These are phyloP conservation scores for Diophrys sp. DNA, from an alignment of 73 alveolate genomes.

Conservation along the genomic window DNA sequence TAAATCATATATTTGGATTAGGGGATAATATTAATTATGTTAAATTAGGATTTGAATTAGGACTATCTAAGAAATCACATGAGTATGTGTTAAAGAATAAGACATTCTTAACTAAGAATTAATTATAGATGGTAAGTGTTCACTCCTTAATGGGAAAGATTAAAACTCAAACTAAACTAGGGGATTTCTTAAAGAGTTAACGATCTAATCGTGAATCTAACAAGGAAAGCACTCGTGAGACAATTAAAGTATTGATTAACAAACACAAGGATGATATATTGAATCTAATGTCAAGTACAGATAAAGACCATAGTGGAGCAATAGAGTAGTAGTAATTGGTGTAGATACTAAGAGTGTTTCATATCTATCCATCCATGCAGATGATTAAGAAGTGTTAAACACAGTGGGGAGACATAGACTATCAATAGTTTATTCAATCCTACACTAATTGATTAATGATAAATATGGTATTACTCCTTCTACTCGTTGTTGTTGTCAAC, in stretches of 20 bases:
- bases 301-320: not conserved
- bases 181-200: not conserved
- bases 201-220: not conserved
- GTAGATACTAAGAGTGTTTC: not conserved
- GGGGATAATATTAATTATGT: slow-evolving; percentile 26
- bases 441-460: too few species aligned
- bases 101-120: not conserved
- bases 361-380: too few species aligned
- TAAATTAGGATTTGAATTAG: slow-evolving; percentile 30
- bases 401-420: too few species aligned
- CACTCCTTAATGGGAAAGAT: too few species aligned
- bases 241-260: not conserved
- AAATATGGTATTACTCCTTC: too few species aligned
- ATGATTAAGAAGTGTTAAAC: too few species aligned
- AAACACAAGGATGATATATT: not conserved
- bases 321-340: not conserved
- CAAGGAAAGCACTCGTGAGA: not conserved
- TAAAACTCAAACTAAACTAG: not conserved
- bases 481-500: too few species aligned
- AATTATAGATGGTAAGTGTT: not conserved
- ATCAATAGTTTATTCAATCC: too few species aligned
- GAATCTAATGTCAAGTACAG: not conserved
- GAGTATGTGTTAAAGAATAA: slow-evolving; percentile 20
- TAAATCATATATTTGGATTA: slow-evolving; percentile 18
- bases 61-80: slow-evolving; percentile 37